Evolutionary conservation across 1,139 yeast species (phyloP).

Genomic region (Geotrichum restrictum): DNA sequence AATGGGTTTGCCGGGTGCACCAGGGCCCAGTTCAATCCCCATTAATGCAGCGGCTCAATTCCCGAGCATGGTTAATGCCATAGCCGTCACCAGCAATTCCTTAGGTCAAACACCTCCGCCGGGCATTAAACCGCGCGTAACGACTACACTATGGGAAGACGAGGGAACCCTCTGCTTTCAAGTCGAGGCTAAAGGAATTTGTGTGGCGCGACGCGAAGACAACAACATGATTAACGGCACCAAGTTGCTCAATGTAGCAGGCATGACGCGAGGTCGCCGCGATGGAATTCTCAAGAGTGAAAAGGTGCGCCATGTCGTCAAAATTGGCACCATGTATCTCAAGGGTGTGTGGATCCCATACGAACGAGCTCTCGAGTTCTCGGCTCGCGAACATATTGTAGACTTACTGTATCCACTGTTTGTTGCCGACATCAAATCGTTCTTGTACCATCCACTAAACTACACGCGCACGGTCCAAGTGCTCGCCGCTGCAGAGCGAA

Average conservation of each 20-base stretch:
- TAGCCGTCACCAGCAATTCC: constrained; percentile 28
- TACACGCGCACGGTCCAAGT: constrained; percentile 40
- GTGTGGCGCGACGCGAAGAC: constrained; percentile 53
- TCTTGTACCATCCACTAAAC: constrained; percentile 35
- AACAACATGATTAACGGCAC: constrained; percentile 54
- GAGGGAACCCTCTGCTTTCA: constrained; percentile 90
- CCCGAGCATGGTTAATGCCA: constrained; percentile 35
- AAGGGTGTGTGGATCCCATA: constrained; percentile 98
- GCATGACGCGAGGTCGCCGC: constrained; percentile 60
- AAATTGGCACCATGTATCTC: constrained; percentile 93
- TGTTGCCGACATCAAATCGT: constrained; percentile 57
- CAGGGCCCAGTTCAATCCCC: constrained; percentile 9
- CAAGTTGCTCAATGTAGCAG: constrained; percentile 52
- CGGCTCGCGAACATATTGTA: constrained; percentile 81
- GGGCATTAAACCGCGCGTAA: constrained; percentile 77
- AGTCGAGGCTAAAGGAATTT: constrained; percentile 46
- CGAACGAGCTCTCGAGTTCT: constrained; percentile 86
- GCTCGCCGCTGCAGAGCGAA: constrained; percentile 38
- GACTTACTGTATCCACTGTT: constrained; percentile 83
- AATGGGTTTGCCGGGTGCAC: background rate
- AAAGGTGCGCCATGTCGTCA: constrained; percentile 84
- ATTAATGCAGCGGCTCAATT: constrained; percentile 31
- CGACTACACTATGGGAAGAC: constrained; percentile 97
- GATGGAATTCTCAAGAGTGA: constrained; percentile 91
- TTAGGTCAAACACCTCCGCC: constrained; percentile 39